Percentiles rank a stretch among this genome's conserved stretches.
Evolutionary conservation across 2,329 filamentous ascomycete species (phyloP).

Genomic region (Diaporthe australafricana): DNA sequence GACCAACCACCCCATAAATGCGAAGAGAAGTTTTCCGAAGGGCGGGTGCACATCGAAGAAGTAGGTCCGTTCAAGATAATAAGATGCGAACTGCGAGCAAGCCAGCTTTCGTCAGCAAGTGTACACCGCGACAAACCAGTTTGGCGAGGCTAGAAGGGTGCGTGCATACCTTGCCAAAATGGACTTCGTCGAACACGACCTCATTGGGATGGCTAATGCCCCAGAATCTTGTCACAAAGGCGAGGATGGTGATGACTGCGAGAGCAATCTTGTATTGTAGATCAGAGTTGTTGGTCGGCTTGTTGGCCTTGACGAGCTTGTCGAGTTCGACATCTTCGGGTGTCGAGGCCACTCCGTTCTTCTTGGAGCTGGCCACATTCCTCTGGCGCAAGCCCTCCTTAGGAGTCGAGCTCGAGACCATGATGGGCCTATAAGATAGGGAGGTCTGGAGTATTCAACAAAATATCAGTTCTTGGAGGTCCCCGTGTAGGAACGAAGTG

Average conservation of each 20-base stretch:
- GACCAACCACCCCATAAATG: slow-evolving; percentile 95
- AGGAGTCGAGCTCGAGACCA: slow-evolving; percentile 62
- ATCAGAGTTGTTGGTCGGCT: slow-evolving; percentile 66
- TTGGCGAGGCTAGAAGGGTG: slow-evolving; percentile 27
- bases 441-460: slow-evolving; percentile 5
- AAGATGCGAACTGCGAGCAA: slow-evolving; percentile 74
- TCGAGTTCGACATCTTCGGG: slow-evolving; percentile 62
- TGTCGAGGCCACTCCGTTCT: slow-evolving; percentile 58
- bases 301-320: slow-evolving; percentile 57
- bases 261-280: slow-evolving; percentile 88
- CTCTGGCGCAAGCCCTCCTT: slow-evolving; percentile 71
- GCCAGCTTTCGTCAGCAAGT: slow-evolving; percentile 35
- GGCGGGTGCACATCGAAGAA: slow-evolving; percentile 99
- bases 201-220: slow-evolving; percentile 95
- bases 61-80: slow-evolving; percentile 95
- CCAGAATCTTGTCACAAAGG: slow-evolving; percentile 94
- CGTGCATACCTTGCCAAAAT: slow-evolving; percentile 92
- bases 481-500: neutral
- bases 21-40: slow-evolving; percentile 97
- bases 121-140: neutral
- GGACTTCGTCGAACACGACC: slow-evolving; percentile 98
- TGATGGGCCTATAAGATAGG: slow-evolving; percentile 45
- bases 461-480: slow-evolving; percentile 22
- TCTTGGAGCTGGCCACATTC: slow-evolving; percentile 62
- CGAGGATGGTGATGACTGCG: slow-evolving; percentile 80